These are phyloP conservation scores for Eremothecium coryli DNA, from an alignment of 1,139 yeast species.

Conservation along the genomic window DNA sequence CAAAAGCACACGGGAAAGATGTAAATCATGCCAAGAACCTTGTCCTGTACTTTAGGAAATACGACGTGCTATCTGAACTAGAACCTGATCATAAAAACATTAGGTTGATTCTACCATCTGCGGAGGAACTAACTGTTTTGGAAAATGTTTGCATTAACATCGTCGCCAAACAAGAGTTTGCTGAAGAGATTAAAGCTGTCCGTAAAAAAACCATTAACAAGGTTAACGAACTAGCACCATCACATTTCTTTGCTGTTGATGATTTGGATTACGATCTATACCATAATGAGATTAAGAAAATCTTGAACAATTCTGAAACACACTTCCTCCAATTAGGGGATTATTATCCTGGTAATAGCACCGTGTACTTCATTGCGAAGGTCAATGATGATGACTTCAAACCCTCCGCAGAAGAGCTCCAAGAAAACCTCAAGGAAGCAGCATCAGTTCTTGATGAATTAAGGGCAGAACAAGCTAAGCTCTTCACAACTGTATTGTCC, in stretches of 20 bases:
- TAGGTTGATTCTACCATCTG: conserved; percentile 47
- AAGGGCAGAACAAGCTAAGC: conserved; percentile 48
- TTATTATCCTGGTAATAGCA: conserved; percentile 32
- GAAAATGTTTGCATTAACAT: conserved; percentile 38
- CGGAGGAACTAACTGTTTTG: conserved; percentile 31
- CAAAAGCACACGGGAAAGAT: conserved; percentile 81
- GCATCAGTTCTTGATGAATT: conserved; percentile 45
- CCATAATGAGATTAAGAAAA: conserved; percentile 37
- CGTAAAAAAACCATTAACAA: conserved; percentile 62
- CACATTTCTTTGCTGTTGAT: conserved; percentile 44
- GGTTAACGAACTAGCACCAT: conserved; percentile 69
- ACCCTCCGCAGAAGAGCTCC: conserved; percentile 42
- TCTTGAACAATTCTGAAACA: conserved; percentile 43
- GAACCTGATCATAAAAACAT: conserved; percentile 35
- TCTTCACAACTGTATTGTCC: conserved; percentile 44
- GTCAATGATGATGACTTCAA: conserved; percentile 44
- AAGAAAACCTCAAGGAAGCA: conserved; percentile 40
- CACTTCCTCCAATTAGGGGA: conserved; percentile 48
- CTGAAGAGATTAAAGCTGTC: conserved; percentile 40
- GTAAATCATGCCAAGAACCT: conserved; percentile 65
- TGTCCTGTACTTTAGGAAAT: conserved; percentile 53
- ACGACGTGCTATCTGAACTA: conserved; percentile 38
- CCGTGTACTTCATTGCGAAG: conserved; percentile 40
- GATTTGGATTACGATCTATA: conserved; percentile 68
- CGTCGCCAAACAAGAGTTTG: conserved; percentile 35